These are phyloP conservation scores for Choanephora cucurbitarum DNA, from an alignment of 371 early-diverging fungal genomes.

Conservation along the genomic window DNA sequence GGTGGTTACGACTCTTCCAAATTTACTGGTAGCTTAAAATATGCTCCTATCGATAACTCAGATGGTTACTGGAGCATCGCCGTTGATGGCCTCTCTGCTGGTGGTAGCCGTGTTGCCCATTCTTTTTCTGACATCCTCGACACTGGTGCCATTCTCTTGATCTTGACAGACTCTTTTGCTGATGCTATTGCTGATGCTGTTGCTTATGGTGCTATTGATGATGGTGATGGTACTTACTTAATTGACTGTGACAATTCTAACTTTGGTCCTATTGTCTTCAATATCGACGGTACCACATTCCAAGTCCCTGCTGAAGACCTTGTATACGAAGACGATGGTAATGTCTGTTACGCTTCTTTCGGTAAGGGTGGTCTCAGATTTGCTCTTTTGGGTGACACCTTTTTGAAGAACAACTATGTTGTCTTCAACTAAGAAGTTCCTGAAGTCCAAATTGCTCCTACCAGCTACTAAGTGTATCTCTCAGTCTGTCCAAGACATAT, in stretches of 20 bases:
- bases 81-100: constrained; percentile 31
- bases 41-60: constrained; percentile 43
- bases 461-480: not conserved
- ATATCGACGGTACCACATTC: too few species aligned
- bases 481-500: too few species aligned
- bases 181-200: constrained; percentile 13
- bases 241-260: constrained; percentile 10
- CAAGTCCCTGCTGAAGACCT: constrained; percentile 21
- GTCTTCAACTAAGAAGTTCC: too few species aligned
- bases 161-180: constrained; percentile 46
- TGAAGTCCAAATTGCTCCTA: not conserved
- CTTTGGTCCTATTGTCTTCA: too few species aligned
- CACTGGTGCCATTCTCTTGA: constrained; percentile 62
- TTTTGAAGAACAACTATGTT: too few species aligned
- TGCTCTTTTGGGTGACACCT: too few species aligned
- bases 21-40: constrained; percentile 40
- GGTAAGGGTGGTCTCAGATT: constrained; percentile 1
- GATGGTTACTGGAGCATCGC: constrained; percentile 49
- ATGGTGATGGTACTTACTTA: constrained; percentile 25
- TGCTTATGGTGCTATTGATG: constrained; percentile 18
- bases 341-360: constrained; percentile 19
- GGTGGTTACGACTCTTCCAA: too few species aligned
- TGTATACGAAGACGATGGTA: constrained; percentile 15
- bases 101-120: constrained; percentile 3
- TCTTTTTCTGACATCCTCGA: constrained; percentile 50